Evolutionary conservation across 371 early-diverging fungal species (phyloP).

Genomic region (Lichtheimia ramosa): DNA sequence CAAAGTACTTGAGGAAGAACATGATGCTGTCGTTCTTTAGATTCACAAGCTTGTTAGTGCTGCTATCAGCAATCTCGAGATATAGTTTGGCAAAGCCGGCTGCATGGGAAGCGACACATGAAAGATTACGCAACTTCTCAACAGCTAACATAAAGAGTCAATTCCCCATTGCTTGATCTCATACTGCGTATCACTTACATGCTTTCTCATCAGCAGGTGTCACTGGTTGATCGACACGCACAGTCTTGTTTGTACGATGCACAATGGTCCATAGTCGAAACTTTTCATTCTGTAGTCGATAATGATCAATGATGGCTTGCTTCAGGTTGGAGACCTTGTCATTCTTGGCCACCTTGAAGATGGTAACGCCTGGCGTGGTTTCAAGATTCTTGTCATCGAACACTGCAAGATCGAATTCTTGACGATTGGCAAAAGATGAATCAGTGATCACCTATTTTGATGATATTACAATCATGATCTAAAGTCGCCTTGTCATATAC

Average conservation of each 20-base stretch:
- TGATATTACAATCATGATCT: background rate
- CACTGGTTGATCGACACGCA: slow-evolving; percentile 76
- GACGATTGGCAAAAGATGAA: slow-evolving; percentile 62
- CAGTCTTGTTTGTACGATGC: slow-evolving; percentile 82
- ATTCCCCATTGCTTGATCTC: too few species aligned
- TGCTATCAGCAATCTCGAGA: slow-evolving; percentile 31
- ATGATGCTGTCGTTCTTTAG: slow-evolving; percentile 43
- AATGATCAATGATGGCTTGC: slow-evolving; percentile 48
- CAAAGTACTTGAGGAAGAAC: slow-evolving; percentile 86
- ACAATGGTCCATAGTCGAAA: slow-evolving; percentile 86
- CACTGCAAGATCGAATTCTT: slow-evolving; percentile 82
- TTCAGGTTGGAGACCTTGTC: slow-evolving; percentile 62
- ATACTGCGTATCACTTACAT: slow-evolving; percentile 36
- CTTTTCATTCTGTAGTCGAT: slow-evolving; percentile 48
- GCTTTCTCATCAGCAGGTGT: slow-evolving; percentile 31
- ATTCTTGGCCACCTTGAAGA: slow-evolving; percentile 56
- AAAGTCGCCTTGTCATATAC: background rate
- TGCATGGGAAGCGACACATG: slow-evolving; percentile 14
- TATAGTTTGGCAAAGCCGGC: slow-evolving; percentile 37
- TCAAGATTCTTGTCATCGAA: slow-evolving; percentile 57
- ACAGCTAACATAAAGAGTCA: slow-evolving; percentile 17
- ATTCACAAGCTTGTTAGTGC: slow-evolving; percentile 27
- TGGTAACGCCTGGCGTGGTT: slow-evolving; percentile 25
- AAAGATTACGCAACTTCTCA: slow-evolving; percentile 27
- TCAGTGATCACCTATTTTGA: slow-evolving; percentile 58